Conservation (phyloP, 176 grass and related monocot genomes). For the Hordeum vulgare region MorexV3_pseudomolecules_assembly NC_058519.1:49944077-49944576, state of each 20-base stretch:
- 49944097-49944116: background rate
- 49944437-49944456: background rate
- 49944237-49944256: background rate
- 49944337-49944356: background rate
- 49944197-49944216: background rate
- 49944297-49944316: background rate
- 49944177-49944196: background rate
- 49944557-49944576: background rate
- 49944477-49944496: background rate
- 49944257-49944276: background rate
- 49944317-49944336: background rate
- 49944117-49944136: too few species aligned
- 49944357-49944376: background rate
- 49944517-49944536: too few species aligned
- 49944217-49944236: background rate
- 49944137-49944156: background rate
- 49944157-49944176: background rate
- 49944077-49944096: too few species aligned
- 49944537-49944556: background rate
- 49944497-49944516: background rate
- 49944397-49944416: background rate
- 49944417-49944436: background rate
- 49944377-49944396: background rate
- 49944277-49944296: background rate
- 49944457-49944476: background rate